Conservation (phyloP, 257 asterid genomes). For the Voacanga thouarsii region DNA sequence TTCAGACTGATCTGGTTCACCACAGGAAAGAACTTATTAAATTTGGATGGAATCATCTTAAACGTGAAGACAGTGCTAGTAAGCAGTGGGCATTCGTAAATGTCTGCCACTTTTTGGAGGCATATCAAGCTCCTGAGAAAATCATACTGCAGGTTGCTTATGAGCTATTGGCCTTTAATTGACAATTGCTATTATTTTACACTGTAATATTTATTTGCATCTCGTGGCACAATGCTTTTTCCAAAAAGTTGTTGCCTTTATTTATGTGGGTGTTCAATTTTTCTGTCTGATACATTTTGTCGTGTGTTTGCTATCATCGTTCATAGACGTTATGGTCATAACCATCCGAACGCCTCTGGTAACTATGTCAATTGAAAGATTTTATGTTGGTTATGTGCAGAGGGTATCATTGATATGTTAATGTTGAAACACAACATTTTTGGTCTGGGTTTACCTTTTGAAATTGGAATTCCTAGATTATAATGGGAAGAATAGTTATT, state of each 20-base stretch:
- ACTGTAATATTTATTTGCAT: not conserved
- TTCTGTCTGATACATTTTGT: not conserved
- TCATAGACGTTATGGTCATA: not conserved
- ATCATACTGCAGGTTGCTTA: conserved; percentile 82
- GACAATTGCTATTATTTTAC: not conserved
- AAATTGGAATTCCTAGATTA: not conserved
- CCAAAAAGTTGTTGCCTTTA: not conserved
- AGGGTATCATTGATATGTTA: not conserved
- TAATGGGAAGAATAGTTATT: not conserved
- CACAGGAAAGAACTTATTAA: conserved; percentile 95
- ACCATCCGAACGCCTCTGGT: not conserved
- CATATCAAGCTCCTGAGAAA: conserved; percentile 99
- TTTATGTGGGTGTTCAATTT: not conserved
- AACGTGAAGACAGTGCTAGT: conserved; percentile 99
- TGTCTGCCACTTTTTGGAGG: conserved; percentile 99
- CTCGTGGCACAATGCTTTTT: not conserved
- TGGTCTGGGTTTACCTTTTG: not conserved
- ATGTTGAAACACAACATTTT: not conserved
- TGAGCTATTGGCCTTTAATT: not conserved
- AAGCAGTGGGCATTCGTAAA: conserved; percentile 99
- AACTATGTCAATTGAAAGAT: not conserved
- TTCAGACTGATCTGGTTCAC: conserved; percentile 94
- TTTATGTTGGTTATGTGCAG: not conserved
- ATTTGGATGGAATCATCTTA: conserved; percentile 99
- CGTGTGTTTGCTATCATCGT: not conserved